Percentiles rank a stretch among this genome's conserved stretches.
Conservation (phyloP, 345 rosid species). For the Eucalyptus marginata region DNA sequence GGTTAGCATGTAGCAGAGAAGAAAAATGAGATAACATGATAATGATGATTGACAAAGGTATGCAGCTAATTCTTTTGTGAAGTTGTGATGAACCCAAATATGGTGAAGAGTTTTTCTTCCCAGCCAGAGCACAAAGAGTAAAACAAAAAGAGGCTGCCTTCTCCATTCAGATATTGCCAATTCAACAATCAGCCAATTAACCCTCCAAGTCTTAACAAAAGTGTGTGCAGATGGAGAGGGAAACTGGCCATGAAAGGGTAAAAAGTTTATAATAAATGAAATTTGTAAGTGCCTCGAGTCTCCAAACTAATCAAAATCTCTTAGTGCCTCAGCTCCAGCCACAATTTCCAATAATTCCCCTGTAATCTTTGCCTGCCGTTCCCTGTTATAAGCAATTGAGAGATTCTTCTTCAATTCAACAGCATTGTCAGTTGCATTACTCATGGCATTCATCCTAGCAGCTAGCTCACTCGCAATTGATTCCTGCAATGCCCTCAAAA, state of each 20-base stretch:
- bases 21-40: not conserved
- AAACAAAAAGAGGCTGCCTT: not conserved
- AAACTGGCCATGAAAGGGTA: not conserved
- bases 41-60: not conserved
- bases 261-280: not conserved
- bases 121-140: not conserved
- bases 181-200: not conserved
- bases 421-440: constrained; percentile 74
- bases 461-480: constrained; percentile 81
- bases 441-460: constrained; percentile 85
- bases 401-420: constrained; percentile 62
- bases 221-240: not conserved
- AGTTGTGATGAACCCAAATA: not conserved
- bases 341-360: constrained; percentile 72
- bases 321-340: constrained; percentile 82
- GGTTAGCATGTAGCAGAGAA: not conserved
- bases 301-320: not conserved
- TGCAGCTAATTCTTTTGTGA: not conserved
- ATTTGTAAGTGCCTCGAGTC: not conserved
- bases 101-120: not conserved
- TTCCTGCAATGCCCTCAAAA: constrained; percentile 81
- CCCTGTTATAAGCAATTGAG: constrained; percentile 41
- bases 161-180: not conserved
- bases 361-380: constrained; percentile 72
- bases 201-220: not conserved